These are phyloP conservation scores for Boletus reticuloceps DNA, from an alignment of 768 basidiomycete genomes.

Conservation along the genomic window DNA sequence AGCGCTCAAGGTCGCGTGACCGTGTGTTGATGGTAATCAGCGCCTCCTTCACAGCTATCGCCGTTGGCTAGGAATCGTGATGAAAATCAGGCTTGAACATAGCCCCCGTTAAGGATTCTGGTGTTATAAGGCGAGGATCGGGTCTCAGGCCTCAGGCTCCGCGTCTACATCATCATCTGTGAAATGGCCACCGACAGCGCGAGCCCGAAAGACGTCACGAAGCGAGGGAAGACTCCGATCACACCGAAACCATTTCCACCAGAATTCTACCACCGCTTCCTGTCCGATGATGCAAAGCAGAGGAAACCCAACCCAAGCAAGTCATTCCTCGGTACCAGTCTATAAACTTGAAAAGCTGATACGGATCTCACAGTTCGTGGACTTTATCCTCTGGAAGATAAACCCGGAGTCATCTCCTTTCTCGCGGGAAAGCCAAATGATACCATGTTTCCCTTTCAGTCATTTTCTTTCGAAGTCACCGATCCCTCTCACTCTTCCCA, in stretches of 20 bases:
- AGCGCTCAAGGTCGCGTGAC: not conserved
- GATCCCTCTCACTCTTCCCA: conserved; percentile 44
- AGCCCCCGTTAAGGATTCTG: too few relatives aligned
- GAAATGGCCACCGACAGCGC: conserved; percentile 6
- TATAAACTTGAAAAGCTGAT: not conserved
- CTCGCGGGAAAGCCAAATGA: conserved; percentile 92
- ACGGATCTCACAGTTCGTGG: conserved; percentile 47
- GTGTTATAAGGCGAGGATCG: conserved; percentile 1
- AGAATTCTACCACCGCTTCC: conserved; percentile 54
- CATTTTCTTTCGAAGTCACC: conserved; percentile 63
- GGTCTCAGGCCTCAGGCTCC: not conserved
- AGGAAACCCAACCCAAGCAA: conserved; percentile 63
- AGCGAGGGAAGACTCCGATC: not conserved
- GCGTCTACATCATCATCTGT: not conserved
- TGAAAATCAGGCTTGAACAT: too few relatives aligned
- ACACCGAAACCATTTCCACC: conserved; percentile 38
- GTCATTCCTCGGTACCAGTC: conserved; percentile 14
- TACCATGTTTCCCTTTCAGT: conserved; percentile 87
- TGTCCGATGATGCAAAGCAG: conserved; percentile 61
- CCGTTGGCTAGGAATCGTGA: too few relatives aligned
- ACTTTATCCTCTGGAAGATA: conserved; percentile 75
- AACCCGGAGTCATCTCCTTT: conserved; percentile 74
- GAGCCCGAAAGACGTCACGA: not conserved
- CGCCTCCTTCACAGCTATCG: too few relatives aligned
- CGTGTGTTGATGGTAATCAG: not conserved